A percentile compares a stretch with the other conserved stretches of the same genome.
Conservation (phyloP, 805 yeast genomes). For the Saturnispora mendoncae region DNA sequence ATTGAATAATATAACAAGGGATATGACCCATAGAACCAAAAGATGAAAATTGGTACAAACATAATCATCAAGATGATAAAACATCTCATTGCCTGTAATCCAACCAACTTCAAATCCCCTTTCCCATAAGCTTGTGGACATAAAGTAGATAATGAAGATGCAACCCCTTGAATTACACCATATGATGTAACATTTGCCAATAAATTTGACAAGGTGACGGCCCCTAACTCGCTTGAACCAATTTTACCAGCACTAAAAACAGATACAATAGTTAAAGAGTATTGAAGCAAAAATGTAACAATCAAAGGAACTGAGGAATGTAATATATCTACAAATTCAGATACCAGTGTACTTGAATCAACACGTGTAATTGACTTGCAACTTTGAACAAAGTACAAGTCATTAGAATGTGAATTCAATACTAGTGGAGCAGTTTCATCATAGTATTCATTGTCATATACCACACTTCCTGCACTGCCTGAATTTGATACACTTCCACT, state of each 20-base stretch:
- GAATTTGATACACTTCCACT: too few relatives aligned
- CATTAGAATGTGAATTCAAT: too few relatives aligned
- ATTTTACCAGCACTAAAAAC: constrained; percentile 51
- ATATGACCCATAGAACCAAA: constrained; percentile 33
- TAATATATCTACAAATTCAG: constrained; percentile 9
- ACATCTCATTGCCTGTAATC: constrained; percentile 43
- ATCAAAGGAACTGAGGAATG: constrained; percentile 41
- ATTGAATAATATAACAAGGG: constrained; percentile 28
- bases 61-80: constrained; percentile 35
- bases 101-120: constrained; percentile 40
- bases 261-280: constrained; percentile 44
- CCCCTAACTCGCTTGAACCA: constrained; percentile 51
- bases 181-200: constrained; percentile 48
- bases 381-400: too few relatives aligned
- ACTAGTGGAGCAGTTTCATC: too few relatives aligned
- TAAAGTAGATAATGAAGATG: constrained; percentile 48
- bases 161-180: constrained; percentile 48
- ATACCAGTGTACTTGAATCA: neutral
- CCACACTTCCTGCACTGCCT: too few relatives aligned
- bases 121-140: constrained; percentile 58
- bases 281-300: constrained; percentile 45
- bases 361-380: too few relatives aligned
- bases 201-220: constrained; percentile 50
- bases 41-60: constrained; percentile 33
- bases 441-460: too few relatives aligned